These are phyloP conservation scores for Metrosideros polymorpha DNA, from an alignment of 441 rosid species.

Conservation along the genomic window DNA sequence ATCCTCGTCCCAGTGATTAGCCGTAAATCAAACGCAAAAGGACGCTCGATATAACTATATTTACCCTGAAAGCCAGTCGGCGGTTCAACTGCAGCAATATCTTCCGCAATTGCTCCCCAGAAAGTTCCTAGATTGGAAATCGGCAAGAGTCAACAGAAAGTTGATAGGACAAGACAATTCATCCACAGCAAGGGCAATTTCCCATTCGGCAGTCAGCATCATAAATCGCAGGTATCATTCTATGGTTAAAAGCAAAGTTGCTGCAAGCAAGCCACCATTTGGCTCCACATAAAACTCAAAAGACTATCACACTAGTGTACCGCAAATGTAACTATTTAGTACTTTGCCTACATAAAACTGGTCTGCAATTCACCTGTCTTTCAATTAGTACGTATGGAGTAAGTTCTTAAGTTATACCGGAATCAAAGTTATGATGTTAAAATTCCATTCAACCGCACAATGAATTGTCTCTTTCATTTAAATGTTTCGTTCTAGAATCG, in stretches of 20 bases:
- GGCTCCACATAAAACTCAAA: neutral
- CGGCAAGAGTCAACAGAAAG: neutral
- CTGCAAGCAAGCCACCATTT: neutral
- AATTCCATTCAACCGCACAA: neutral
- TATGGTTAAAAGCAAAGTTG: neutral
- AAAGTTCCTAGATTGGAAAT: conserved; percentile 38
- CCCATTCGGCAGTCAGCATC: neutral
- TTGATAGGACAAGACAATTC: neutral
- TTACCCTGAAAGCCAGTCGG: conserved; percentile 88
- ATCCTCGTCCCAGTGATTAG: conserved; percentile 16
- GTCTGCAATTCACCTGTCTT: neutral
- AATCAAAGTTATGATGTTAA: neutral
- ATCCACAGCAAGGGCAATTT: neutral
- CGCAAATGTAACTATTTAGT: neutral
- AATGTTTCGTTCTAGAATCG: neutral
- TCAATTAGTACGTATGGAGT: neutral
- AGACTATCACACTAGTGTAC: neutral
- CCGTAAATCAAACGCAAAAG: neutral
- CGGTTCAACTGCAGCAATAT: conserved; percentile 48
- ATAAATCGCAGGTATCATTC: neutral
- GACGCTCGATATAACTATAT: neutral
- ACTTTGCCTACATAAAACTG: neutral
- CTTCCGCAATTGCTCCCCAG: conserved; percentile 66
- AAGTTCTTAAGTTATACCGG: neutral
- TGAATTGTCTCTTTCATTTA: neutral